Evolutionary conservation across 2,329 filamentous ascomycete genomes (phyloP).

Genomic region (Aspergillus fumigatiaffinis): DNA sequence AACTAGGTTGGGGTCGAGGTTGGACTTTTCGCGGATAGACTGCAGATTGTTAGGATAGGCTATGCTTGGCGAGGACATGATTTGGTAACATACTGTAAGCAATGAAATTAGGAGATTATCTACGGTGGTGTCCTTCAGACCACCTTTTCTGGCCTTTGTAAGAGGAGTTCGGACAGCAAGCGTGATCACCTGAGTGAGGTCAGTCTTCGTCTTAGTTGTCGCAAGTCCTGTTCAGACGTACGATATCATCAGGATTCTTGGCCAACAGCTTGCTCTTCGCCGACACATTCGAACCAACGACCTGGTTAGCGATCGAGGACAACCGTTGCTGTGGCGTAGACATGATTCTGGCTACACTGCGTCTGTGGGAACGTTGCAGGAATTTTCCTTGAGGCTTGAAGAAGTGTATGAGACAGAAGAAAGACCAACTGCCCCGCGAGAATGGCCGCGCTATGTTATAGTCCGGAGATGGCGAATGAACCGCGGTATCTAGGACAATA

Average conservation of each 20-base stretch:
- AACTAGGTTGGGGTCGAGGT: conserved; percentile 78
- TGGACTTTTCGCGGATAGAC: conserved; percentile 73
- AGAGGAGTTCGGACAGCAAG: conserved; percentile 37
- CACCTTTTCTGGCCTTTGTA: conserved; percentile 39
- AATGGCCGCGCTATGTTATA: neutral
- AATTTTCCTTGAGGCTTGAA: neutral
- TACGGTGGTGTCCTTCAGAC: conserved; percentile 36
- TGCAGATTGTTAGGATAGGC: conserved; percentile 21
- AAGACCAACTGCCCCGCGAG: neutral
- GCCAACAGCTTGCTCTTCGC: conserved; percentile 30
- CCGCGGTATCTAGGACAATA: conserved; percentile 6
- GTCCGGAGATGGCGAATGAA: neutral
- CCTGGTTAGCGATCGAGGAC: conserved; percentile 40
- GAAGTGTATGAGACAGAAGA: neutral
- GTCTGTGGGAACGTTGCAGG: neutral
- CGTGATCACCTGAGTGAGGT: conserved; percentile 33
- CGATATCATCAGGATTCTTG: conserved; percentile 38
- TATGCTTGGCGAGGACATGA: neutral
- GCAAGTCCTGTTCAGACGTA: conserved; percentile 19
- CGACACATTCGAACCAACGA: conserved; percentile 27
- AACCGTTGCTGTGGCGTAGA: conserved; percentile 38
- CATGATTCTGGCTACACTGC: conserved; percentile 20
- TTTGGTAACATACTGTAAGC: conserved; percentile 27
- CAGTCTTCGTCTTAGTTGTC: neutral
- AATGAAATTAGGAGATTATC: conserved; percentile 37